These are phyloP conservation scores for Trichoderma arundinaceum DNA, from an alignment of 2,329 filamentous ascomycete genomes.

Conservation along the genomic window DNA sequence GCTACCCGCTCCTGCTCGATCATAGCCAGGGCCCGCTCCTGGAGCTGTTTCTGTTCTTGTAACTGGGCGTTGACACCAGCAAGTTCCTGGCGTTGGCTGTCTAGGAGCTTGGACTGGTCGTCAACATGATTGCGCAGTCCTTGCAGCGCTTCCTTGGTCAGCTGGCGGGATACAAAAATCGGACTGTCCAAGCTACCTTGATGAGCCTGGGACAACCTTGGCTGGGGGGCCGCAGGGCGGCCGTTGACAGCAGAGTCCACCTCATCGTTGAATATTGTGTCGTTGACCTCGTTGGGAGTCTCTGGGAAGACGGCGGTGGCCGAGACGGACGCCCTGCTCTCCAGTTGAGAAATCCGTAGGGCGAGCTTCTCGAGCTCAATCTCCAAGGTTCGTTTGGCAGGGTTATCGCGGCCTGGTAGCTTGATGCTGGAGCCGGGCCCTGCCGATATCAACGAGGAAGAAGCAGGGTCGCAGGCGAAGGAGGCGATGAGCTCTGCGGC, in stretches of 20 bases:
- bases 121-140: slow-evolving; percentile 89
- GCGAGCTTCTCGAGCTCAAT: slow-evolving; percentile 80
- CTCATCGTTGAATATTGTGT: slow-evolving; percentile 67
- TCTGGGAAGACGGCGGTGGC: slow-evolving; percentile 71
- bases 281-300: slow-evolving; percentile 77
- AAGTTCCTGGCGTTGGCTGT: slow-evolving; percentile 84
- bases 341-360: slow-evolving; percentile 78
- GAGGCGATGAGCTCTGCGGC: slow-evolving; percentile 60
- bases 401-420: slow-evolving; percentile 76
- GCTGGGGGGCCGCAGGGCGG: slow-evolving; percentile 46
- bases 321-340: slow-evolving; percentile 72
- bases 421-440: slow-evolving; percentile 60
- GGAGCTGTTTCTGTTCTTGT: slow-evolving; percentile 81
- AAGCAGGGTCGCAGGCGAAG: slow-evolving; percentile 54
- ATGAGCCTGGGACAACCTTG: slow-evolving; percentile 54
- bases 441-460: slow-evolving; percentile 48
- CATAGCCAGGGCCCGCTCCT: slow-evolving; percentile 79
- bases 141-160: slow-evolving; percentile 82
- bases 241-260: slow-evolving; percentile 51
- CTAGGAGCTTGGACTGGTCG: slow-evolving; percentile 90
- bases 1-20: slow-evolving; percentile 88
- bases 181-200: slow-evolving; percentile 50
- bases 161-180: slow-evolving; percentile 51
- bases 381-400: slow-evolving; percentile 80
- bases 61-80: slow-evolving; percentile 85